These are phyloP conservation scores for Rasamsonia emersonii DNA, from an alignment of 2,329 filamentous ascomycete genomes.

Conservation along the genomic window DNA sequence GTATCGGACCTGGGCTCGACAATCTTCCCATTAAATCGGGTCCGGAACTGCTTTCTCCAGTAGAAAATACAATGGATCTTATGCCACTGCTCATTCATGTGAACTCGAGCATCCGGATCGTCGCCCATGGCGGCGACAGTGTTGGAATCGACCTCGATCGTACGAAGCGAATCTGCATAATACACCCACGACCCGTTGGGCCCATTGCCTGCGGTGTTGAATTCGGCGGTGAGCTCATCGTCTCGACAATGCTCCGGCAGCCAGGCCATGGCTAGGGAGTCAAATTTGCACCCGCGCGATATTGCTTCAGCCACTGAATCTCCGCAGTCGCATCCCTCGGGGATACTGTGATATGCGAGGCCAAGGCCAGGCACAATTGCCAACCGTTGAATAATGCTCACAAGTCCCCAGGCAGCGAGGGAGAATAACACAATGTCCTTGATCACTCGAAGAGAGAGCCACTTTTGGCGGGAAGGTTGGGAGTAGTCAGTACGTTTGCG, in stretches of 20 bases:
- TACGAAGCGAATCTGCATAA: slow-evolving; percentile 20
- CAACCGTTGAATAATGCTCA: no score
- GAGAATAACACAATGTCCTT: no score
- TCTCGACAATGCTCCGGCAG: slow-evolving; percentile 26
- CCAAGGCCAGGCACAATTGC: no score
- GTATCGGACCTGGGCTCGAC: slow-evolving; percentile 17
- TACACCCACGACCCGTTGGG: slow-evolving; percentile 24
- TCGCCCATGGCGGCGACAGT: slow-evolving; percentile 14
- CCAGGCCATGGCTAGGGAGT: slow-evolving; percentile 27
- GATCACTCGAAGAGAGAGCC: no score
- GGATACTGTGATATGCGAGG: no score
- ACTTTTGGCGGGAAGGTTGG: no score
- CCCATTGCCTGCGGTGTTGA: slow-evolving; percentile 21
- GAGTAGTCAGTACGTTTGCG: no score
- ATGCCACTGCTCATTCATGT: slow-evolving; percentile 22
- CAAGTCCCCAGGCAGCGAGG: no score
- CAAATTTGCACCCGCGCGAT: slow-evolving; percentile 23
- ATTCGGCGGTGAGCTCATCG: slow-evolving; percentile 24
- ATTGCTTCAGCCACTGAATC: slow-evolving; percentile 19
- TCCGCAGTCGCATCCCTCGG: no score
- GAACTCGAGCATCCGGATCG: slow-evolving; percentile 12
- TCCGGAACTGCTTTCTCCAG: slow-evolving; percentile 21
- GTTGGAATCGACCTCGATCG: slow-evolving; percentile 8
- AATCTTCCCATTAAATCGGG: slow-evolving; percentile 7
- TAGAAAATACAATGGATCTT: slow-evolving; percentile 25